Base-by-base conservation (phyloP, 768 basidiomycete species). In the Lyophyllum shimeji region DNA sequence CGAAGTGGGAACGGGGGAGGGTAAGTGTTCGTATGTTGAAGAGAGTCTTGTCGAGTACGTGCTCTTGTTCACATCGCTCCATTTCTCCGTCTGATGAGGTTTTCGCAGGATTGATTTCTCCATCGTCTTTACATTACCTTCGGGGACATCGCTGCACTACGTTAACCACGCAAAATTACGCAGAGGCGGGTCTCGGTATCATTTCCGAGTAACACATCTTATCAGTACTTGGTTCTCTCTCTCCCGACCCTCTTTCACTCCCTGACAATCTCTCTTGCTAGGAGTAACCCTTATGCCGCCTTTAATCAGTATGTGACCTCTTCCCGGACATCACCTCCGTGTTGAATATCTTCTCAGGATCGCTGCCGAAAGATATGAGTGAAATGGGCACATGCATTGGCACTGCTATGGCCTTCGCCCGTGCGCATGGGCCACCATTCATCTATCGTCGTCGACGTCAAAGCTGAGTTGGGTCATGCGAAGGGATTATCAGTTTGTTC, bases 301-400 rank as follows among this genome's bases (percentile, higher is more conserved):
- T 20, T 6, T 13, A 13, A 37, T 37, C 2, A 13, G 34, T 37
- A 6, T 13, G 15, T 17, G 15, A 13, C 12, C 9, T 37, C 34
- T 37, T 17, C 34, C 34, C 11, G 34, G 34, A 8, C 8, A 37
- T 17, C 21, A 33, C 17, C 21, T 42, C 15, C 27, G 12, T n/a
- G 24, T 37, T 34, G 42, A 37, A 31, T 49, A 31, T 20, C 15
- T 42, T 21, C 24, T 23, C 51, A 65, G 72, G 72, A 1, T 48
- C 66, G 27, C 69, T 81, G n/a, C 71, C 78, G 0, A 71, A 62
- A 27, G 69, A 79, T 57, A 53, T 72, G 1, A 73, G 71, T 18
- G 80, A 83, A 61, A 65, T 81, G 9, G 82, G 83, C 55, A 74
- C 75, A 6, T 66, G 81, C 15, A 70, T 83, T 62, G 80, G 82